Evolutionary conservation across 441 rosid genomes (phyloP).

Genomic region (Populus tomentosa): DNA sequence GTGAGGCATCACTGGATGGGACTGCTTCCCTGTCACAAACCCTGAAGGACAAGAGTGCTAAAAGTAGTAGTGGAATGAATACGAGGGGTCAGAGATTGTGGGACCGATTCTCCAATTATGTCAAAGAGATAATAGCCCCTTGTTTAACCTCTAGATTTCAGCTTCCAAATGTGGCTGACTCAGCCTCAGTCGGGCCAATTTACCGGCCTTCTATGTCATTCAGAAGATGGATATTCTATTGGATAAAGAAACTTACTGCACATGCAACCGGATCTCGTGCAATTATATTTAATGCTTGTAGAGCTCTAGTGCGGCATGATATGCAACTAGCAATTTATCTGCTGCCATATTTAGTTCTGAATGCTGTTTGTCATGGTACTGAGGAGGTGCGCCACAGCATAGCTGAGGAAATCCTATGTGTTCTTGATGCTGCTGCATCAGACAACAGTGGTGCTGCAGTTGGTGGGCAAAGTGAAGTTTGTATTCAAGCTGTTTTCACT

Average conservation of each 20-base stretch:
- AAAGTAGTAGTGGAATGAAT: slow-evolving; percentile 40
- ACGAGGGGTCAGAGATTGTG: slow-evolving; percentile 91
- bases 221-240: slow-evolving; percentile 90
- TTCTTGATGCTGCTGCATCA: slow-evolving; percentile 89
- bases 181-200: slow-evolving; percentile 71
- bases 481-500: slow-evolving; percentile 94
- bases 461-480: slow-evolving; percentile 89
- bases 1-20: slow-evolving; percentile 92
- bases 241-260: slow-evolving; percentile 87
- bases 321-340: slow-evolving; percentile 92
- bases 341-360: slow-evolving; percentile 89
- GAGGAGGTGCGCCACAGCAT: slow-evolving; percentile 85
- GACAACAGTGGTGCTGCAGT: slow-evolving; percentile 65
- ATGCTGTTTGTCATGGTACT: slow-evolving; percentile 90
- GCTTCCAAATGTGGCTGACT: slow-evolving; percentile 84
- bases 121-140: slow-evolving; percentile 97
- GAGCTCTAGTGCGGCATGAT: slow-evolving; percentile 98
- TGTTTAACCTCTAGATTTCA: slow-evolving; percentile 97
- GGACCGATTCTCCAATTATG: slow-evolving; percentile 92
- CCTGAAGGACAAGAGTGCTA: slow-evolving; percentile 37
- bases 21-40: slow-evolving; percentile 40
- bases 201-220: slow-evolving; percentile 96
- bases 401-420: slow-evolving; percentile 82
- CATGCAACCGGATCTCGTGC: slow-evolving; percentile 94
- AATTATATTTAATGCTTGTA: slow-evolving; percentile 85